Evolutionary conservation across 768 basidiomycete species (phyloP).

Genomic region (Galerina sulciceps): DNA sequence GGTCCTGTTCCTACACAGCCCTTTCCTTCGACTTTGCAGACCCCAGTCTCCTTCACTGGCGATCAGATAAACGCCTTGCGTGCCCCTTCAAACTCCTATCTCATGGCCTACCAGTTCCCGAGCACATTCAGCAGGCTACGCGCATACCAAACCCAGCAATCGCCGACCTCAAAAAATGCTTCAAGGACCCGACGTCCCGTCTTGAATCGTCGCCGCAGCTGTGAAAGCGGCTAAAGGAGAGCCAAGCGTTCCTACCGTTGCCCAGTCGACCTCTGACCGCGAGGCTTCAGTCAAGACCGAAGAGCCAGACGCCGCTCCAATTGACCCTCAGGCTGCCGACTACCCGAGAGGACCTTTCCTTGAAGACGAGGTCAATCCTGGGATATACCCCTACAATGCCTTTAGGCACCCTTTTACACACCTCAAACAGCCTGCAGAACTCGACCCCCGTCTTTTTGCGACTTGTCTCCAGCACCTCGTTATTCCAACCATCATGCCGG

Average conservation of each 20-base stretch:
- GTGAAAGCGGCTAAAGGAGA: slow-evolving; percentile 73
- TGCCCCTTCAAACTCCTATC: slow-evolving; percentile 80
- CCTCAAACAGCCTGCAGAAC: slow-evolving; percentile 66
- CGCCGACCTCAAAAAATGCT: slow-evolving; percentile 66
- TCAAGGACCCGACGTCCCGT: slow-evolving; percentile 59
- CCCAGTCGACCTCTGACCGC: slow-evolving; percentile 28
- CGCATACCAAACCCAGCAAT: slow-evolving; percentile 64
- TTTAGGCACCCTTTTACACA: slow-evolving; percentile 80
- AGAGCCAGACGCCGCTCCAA: too few species aligned
- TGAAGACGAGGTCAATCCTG: too few species aligned
- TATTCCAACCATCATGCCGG: slow-evolving; percentile 88
- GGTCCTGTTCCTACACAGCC: slow-evolving; percentile 55
- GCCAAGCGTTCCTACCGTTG: slow-evolving; percentile 28
- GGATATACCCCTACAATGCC: too few species aligned
- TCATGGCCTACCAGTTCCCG: slow-evolving; percentile 68
- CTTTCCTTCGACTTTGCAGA: slow-evolving; percentile 59
- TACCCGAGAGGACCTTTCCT: too few species aligned
- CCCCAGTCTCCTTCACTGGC: slow-evolving; percentile 77
- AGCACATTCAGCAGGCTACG: slow-evolving; percentile 71
- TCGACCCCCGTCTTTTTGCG: slow-evolving; percentile 64
- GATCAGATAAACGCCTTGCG: too few species aligned
- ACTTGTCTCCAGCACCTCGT: slow-evolving; percentile 81
- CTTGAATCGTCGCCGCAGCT: slow-evolving; percentile 73
- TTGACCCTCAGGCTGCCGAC: too few species aligned
- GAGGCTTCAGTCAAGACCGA: too few species aligned